phyloP scores from a whole-genome alignment of 2,329 filamentous ascomycete species.

The Neocatenulostroma microsporum region DNA sequence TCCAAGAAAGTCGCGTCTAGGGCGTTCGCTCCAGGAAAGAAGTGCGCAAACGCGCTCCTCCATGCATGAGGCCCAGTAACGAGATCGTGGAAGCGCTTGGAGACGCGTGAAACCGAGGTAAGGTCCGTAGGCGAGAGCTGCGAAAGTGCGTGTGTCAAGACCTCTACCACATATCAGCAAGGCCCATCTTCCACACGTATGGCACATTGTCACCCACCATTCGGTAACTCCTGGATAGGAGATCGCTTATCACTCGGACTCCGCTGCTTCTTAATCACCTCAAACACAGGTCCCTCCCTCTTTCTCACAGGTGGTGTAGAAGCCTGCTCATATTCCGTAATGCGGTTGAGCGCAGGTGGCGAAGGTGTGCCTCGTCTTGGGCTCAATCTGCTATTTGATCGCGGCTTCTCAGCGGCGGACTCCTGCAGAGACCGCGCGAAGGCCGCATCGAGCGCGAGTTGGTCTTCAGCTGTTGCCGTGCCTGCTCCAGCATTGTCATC shows the following conservation, averaged over 20 bases:
- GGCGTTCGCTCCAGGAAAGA: slow-evolving; percentile 69
- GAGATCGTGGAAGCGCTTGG: slow-evolving; percentile 74
- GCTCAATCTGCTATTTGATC: slow-evolving; percentile 21
- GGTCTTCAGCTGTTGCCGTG: slow-evolving; percentile 15
- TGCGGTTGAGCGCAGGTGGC: slow-evolving; percentile 40
- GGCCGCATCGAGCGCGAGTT: slow-evolving; percentile 21
- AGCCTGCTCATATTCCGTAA: slow-evolving; percentile 49
- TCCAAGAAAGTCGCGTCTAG: slow-evolving; percentile 33
- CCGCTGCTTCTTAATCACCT: slow-evolving; percentile 43
- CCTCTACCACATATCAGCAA: slow-evolving; percentile 52
- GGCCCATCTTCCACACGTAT: slow-evolving; percentile 2
- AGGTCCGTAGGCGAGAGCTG: slow-evolving; percentile 82
- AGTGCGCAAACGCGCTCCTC: slow-evolving; percentile 85
- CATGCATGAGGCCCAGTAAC: slow-evolving; percentile 90
- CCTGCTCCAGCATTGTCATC: slow-evolving; percentile 29
- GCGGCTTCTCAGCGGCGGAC: slow-evolving; percentile 5
- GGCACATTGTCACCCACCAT: slow-evolving; percentile 56
- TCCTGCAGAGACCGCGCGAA: slow-evolving; percentile 23
- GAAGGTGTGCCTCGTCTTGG: slow-evolving; percentile 20
- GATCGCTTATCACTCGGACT: slow-evolving; percentile 39
- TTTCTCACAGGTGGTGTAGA: slow-evolving; percentile 31
- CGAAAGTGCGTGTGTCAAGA: slow-evolving; percentile 83
- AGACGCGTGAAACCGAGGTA: slow-evolving; percentile 74
- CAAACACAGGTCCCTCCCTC: slow-evolving; percentile 43
- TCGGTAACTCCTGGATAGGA: slow-evolving; percentile 60